Evolutionary conservation across 345 rosid species (phyloP).

Genomic region (Heritiera littoralis): DNA sequence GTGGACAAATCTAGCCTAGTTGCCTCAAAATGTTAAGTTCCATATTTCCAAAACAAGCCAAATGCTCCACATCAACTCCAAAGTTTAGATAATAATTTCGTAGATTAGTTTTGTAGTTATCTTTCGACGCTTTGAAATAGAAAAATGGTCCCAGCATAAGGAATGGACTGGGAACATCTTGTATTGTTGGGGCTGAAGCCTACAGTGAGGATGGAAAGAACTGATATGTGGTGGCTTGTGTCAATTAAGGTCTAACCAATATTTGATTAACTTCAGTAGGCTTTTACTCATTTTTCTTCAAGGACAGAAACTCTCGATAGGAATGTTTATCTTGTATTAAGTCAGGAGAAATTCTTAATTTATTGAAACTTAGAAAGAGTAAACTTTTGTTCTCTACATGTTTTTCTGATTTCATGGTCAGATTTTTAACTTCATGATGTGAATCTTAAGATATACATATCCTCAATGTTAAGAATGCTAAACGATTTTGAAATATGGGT

Average conservation of each 20-base stretch:
- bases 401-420: neutral
- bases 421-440: neutral
- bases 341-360: neutral
- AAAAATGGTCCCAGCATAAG: neutral
- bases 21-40: slow-evolving; percentile 3
- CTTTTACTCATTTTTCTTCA: neutral
- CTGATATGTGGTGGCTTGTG: neutral
- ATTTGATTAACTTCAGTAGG: neutral
- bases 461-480: neutral
- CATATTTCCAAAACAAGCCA: neutral
- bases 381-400: neutral
- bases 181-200: neutral
- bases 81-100: neutral
- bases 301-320: neutral
- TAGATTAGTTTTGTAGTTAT: neutral
- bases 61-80: neutral
- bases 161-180: neutral
- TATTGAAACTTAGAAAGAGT: neutral
- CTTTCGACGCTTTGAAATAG: neutral
- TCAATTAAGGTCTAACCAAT: neutral
- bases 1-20: neutral
- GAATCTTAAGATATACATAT: neutral
- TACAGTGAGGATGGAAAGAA: neutral
- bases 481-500: neutral
- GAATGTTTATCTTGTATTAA: slow-evolving; percentile 3